phyloP scores from a whole-genome alignment of 2,329 filamentous ascomycete species.

The Verticillium alfalfae region DNA sequence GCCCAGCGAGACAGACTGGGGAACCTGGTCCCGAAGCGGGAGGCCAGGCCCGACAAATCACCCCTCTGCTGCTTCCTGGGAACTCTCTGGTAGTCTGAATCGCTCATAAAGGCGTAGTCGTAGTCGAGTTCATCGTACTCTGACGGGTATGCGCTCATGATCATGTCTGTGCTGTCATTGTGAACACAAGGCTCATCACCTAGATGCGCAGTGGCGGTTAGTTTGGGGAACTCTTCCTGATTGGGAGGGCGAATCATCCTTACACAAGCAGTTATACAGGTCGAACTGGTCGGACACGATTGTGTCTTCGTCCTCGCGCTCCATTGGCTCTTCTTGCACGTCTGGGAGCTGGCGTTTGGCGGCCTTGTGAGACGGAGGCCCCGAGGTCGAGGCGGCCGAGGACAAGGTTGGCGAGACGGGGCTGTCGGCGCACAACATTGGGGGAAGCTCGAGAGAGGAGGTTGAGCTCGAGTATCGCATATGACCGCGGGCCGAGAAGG shows the following conservation, averaged over 20 bases:
- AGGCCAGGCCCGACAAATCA: slow-evolving; percentile 54
- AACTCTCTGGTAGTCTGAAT: slow-evolving; percentile 48
- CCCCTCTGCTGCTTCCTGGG: slow-evolving; percentile 49
- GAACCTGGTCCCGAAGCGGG: slow-evolving; percentile 60
- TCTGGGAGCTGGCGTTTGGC: slow-evolving; percentile 69
- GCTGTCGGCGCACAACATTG: slow-evolving; percentile 9
- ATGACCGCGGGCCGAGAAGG: slow-evolving; percentile 61
- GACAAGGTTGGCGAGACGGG: background rate
- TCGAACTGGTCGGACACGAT: slow-evolving; percentile 36
- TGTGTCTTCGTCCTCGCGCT: slow-evolving; percentile 57
- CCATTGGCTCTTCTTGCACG: slow-evolving; percentile 76
- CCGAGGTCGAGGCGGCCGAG: slow-evolving; percentile 1
- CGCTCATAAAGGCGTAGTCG: slow-evolving; percentile 61
- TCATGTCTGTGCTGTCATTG: slow-evolving; percentile 36
- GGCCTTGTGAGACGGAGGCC: slow-evolving; percentile 18
- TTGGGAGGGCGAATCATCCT: slow-evolving; percentile 26
- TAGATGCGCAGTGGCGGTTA: slow-evolving; percentile 23
- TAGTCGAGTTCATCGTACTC: slow-evolving; percentile 50
- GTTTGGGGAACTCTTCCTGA: background rate
- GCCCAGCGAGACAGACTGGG: slow-evolving; percentile 47
- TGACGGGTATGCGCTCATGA: slow-evolving; percentile 32
- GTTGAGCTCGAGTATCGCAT: slow-evolving; percentile 66
- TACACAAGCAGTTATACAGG: slow-evolving; percentile 70
- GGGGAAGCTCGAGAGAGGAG: slow-evolving; percentile 69
- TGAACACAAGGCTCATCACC: slow-evolving; percentile 60